These are phyloP conservation scores for Epipyxis sp. DNA, from an alignment of 108 stramenopile species.

Conservation along the genomic window DNA sequence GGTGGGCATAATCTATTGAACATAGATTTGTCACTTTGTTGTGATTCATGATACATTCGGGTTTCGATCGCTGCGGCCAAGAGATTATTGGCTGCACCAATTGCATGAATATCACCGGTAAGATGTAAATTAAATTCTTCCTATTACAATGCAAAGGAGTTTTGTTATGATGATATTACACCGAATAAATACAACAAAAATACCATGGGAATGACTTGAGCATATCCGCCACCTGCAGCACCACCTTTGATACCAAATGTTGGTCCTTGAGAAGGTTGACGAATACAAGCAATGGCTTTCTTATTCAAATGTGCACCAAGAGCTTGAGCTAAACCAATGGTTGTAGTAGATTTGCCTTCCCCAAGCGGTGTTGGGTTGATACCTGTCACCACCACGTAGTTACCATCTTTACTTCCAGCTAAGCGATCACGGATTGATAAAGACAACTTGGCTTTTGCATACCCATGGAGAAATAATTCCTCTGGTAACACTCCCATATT, in stretches of 20 bases:
- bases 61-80: constrained; percentile 95
- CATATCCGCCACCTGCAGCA: constrained; percentile 58
- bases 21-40: constrained; percentile 71
- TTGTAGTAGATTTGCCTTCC: constrained; percentile 89
- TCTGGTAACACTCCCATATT: constrained; percentile 41
- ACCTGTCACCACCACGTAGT: constrained; percentile 96
- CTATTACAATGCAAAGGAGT: constrained; percentile 10
- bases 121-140: constrained; percentile 98
- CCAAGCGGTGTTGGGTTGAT: constrained; percentile 98
- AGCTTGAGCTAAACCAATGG: constrained; percentile 75
- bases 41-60: constrained; percentile 87
- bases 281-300: constrained; percentile 64
- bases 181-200: background rate
- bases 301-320: constrained; percentile 81
- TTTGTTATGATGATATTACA: background rate
- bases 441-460: constrained; percentile 85
- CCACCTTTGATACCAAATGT: constrained; percentile 99
- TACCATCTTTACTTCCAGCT: constrained; percentile 65
- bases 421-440: constrained; percentile 28
- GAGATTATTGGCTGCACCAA: constrained; percentile 87
- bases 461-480: constrained; percentile 89
- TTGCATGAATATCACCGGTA: constrained; percentile 94
- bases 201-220: constrained; percentile 67
- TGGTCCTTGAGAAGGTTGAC: constrained; percentile 77
- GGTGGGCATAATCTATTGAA: constrained; percentile 73